Base-by-base conservation (phyloP, 106 monocot genomes). In the Xerophyta viscosa region DNA sequence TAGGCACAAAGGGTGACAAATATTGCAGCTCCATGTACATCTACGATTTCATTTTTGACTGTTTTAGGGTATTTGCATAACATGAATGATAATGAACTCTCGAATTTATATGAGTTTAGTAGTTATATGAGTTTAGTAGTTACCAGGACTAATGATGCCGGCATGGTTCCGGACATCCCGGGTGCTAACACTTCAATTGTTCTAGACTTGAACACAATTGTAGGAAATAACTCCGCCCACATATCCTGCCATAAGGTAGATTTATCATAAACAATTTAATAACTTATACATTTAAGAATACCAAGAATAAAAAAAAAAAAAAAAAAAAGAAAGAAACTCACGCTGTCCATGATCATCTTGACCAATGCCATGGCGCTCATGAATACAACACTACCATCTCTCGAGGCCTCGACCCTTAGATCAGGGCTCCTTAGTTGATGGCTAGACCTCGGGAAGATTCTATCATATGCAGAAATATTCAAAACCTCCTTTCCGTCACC, bases 1-100 rank as follows among this genome's bases (percentile, higher is more conserved):
- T 78, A 2, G 98, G 72, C 12, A 99, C 79, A 0, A 80, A 47
- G 1, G 98, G 89, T 0, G 98, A 86, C 24, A 90, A 74, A 27
- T 79, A 71, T 11, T 86, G 82, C 48, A 86, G 54, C 37, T 99
- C 98, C 57, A 79, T 86, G n/a, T 75, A 72, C 98, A 90, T 86
- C 98, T 99, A 71, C 31, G 54, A 52, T 20, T 2, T 20, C 11
- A 13, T 2, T 29, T 29, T n/a, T 20, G 36, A 33, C 54, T 33
- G 8, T 33, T 0, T 36, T 19, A 20, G 8, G 15, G 39, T 18
- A 20, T 19, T 46, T 19, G 2, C 19, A 46, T 20, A 19, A 19
- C 20, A 46, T 46, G 46, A 20, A 20, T 20, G 8, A 46, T 2
- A 46, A 46, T n/a, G n/a, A n/a, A n/a, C n/a, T n/a, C n/a, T n/a